phyloP scores from a whole-genome alignment of 805 yeast species.

The Cyberlindnera euphorbiae region DNA sequence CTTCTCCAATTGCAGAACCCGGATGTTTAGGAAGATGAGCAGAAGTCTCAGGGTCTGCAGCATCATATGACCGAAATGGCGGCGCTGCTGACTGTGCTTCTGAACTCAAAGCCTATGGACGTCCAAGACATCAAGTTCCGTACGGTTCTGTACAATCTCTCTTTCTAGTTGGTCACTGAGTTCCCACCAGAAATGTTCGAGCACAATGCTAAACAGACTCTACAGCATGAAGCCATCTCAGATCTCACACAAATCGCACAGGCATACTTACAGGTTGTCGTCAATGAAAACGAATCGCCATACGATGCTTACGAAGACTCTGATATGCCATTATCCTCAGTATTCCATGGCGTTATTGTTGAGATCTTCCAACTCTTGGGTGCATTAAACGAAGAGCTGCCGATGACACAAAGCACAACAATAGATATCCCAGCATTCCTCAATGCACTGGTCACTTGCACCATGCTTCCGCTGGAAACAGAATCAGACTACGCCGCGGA shows the following conservation, averaged over 20 bases:
- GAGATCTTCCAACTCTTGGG: slow-evolving; percentile 33
- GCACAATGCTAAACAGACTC: slow-evolving; percentile 10
- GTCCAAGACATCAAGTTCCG: slow-evolving; percentile 12
- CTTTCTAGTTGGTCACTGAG: slow-evolving; percentile 18
- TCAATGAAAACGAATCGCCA: slow-evolving; percentile 10
- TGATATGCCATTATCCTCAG: slow-evolving; percentile 7
- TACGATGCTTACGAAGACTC: slow-evolving; percentile 14
- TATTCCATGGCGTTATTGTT: slow-evolving; percentile 24
- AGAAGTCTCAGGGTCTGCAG: slow-evolving; percentile 28
- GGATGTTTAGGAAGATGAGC: slow-evolving; percentile 36
- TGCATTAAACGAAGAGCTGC: slow-evolving; percentile 15
- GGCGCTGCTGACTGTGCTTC: slow-evolving; percentile 11
- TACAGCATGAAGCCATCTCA: slow-evolving; percentile 8
- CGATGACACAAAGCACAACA: slow-evolving; percentile 1
- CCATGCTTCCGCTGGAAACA: slow-evolving; percentile 26
- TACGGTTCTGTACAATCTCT: slow-evolving; percentile 14
- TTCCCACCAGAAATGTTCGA: slow-evolving; percentile 23
- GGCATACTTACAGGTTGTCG: slow-evolving; percentile 10
- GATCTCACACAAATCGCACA: slow-evolving; percentile 15
- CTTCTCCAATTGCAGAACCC: slow-evolving; percentile 48
- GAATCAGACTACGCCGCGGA: slow-evolving; percentile 52
- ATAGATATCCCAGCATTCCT: slow-evolving; percentile 1
- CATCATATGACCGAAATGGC: slow-evolving; percentile 21
- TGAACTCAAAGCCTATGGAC: slow-evolving; percentile 11
- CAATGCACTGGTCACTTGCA: slow-evolving; percentile 14